These are phyloP conservation scores for Blastocystis sp. DNA, from an alignment of 352 stramenopile species.

Conservation along the genomic window DNA sequence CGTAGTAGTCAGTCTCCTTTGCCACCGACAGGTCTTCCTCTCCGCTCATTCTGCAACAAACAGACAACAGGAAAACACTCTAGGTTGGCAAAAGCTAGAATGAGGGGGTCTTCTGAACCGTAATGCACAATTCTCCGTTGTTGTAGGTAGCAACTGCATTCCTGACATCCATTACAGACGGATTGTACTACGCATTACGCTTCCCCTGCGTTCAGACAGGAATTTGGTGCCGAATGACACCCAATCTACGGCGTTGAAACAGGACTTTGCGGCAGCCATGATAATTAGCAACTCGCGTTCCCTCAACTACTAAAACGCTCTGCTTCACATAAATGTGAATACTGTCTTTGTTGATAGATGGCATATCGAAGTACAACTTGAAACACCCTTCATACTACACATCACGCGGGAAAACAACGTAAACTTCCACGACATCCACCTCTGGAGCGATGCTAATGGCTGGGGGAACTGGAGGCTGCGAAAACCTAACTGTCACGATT, in stretches of 20 bases:
- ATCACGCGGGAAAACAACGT: background rate
- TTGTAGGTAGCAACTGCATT: constrained; percentile 2
- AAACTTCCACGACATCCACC: constrained; percentile 41
- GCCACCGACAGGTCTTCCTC: background rate
- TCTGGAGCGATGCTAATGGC: constrained; percentile 21
- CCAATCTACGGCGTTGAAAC: constrained; percentile 16
- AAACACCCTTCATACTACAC: constrained; percentile 34
- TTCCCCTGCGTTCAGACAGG: background rate
- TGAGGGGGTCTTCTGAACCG: background rate
- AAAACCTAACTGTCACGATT: background rate
- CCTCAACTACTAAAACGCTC: background rate
- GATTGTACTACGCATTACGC: constrained; percentile 46
- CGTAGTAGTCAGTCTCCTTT: background rate
- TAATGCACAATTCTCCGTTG: constrained; percentile 52
- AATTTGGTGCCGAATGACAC: constrained; percentile 27
- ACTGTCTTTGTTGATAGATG: constrained; percentile 22
- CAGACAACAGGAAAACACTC: constrained; percentile 13
- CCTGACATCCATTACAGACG: constrained; percentile 7
- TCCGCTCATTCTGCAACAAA: background rate
- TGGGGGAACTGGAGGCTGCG: background rate
- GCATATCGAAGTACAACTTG: constrained; percentile 43
- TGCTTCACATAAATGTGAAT: constrained; percentile 7
- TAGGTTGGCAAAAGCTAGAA: background rate
- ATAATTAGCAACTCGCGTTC: background rate
- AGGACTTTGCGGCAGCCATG: constrained; percentile 41